Conservation (phyloP, 2,329 filamentous ascomycete species). For the Botryotinia globosa region DNA sequence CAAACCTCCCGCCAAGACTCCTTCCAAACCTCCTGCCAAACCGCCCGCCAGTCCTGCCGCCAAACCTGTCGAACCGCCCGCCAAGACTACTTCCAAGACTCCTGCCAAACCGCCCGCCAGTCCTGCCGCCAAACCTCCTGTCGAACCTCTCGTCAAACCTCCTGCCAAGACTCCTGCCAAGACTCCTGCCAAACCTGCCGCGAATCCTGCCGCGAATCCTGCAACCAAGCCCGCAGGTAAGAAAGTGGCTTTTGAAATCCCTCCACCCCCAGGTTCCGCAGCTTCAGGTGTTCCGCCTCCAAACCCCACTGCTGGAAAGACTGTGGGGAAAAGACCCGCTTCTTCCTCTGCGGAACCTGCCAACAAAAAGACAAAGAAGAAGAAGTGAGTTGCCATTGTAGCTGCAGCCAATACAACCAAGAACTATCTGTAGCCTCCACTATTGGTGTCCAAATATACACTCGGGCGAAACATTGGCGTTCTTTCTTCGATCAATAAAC, state of each 20-base stretch:
- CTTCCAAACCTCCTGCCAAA: no score
- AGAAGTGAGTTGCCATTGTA: not conserved
- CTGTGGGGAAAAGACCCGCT: not conserved
- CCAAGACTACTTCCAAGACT: not conserved
- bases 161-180: no score
- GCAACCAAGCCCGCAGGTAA: not conserved
- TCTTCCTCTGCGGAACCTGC: not conserved
- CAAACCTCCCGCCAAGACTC: rapidly evolving
- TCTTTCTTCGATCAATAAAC: not conserved
- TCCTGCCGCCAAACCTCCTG: no score
- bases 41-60: rapidly evolving
- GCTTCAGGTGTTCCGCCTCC: not conserved
- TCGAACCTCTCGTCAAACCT: not conserved
- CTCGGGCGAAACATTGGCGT: no score
- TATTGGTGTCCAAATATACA: no score
- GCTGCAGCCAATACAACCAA: not conserved
- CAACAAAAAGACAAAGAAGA: not conserved
- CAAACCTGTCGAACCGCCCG: no score
- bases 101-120: no score
- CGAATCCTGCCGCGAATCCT: no score
- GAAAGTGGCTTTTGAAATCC: not conserved
- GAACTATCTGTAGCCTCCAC: not conserved
- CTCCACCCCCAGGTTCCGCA: not conserved
- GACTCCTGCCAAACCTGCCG: no score
- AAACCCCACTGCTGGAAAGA: not conserved